Evolutionary conservation across 192 early-diverging fungal genomes (phyloP).

Genomic region (Backusella luteola): DNA sequence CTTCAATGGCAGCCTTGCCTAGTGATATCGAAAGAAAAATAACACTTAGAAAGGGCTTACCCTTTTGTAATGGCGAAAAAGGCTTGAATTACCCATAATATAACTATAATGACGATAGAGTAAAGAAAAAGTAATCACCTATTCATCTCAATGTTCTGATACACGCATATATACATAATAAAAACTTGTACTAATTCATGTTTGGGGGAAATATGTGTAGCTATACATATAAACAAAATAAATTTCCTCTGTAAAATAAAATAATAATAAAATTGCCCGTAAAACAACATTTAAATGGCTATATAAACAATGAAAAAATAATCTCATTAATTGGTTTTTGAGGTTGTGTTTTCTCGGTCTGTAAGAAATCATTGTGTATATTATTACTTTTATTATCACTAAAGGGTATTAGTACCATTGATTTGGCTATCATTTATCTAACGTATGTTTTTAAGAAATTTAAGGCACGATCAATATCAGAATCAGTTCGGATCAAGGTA

Average conservation of each 20-base stretch:
- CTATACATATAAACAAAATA: neutral
- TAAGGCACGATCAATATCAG: constrained; percentile 5
- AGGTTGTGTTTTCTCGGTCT: too few relatives aligned
- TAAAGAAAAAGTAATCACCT: neutral
- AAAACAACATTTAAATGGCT: neutral
- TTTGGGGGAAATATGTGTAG: neutral
- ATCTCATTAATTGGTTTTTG: too few relatives aligned
- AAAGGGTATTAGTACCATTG: neutral
- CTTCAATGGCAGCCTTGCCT: neutral
- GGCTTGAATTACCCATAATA: neutral
- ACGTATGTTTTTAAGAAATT: neutral
- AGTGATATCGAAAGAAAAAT: neutral
- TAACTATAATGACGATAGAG: neutral
- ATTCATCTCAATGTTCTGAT: neutral
- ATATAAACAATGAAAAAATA: too few relatives aligned
- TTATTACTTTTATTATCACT: neutral
- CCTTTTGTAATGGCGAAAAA: neutral
- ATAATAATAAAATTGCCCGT: neutral
- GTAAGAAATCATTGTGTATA: neutral
- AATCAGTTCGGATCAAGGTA: neutral
- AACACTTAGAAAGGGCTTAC: neutral
- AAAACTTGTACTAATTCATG: neutral
- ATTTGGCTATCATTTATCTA: neutral
- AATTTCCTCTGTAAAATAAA: neutral
- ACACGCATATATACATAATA: neutral